These are phyloP conservation scores for Euphorbia corollata DNA, from an alignment of 441 rosid species.

Conservation along the genomic window DNA sequence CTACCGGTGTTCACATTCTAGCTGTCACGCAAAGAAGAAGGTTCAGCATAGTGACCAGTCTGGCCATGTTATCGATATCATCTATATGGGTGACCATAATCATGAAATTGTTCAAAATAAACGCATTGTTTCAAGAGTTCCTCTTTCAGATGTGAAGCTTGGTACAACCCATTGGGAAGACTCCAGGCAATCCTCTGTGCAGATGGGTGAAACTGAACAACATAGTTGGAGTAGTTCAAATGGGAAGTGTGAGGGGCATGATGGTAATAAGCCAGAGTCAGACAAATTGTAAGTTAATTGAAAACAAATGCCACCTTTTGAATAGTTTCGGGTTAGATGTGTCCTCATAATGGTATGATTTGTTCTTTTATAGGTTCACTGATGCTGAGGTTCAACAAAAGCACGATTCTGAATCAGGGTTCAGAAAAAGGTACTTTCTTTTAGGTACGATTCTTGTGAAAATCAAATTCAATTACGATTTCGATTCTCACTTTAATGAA, in stretches of 20 bases:
- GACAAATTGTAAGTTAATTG: conserved; percentile 16
- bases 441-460: conserved; percentile 1
- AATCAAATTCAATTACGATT: background rate
- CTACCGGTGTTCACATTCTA: conserved; percentile 20
- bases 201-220: conserved; percentile 19
- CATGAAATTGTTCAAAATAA: conserved; percentile 19
- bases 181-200: conserved; percentile 8
- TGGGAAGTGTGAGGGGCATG: conserved; percentile 15
- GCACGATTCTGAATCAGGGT: conserved; percentile 13
- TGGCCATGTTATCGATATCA: conserved; percentile 11
- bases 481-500: background rate
- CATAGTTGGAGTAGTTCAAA: conserved; percentile 21
- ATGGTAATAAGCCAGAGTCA: conserved; percentile 8
- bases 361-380: conserved; percentile 3
- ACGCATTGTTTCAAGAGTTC: conserved; percentile 11
- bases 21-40: conserved; percentile 26
- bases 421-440: conserved; percentile 10
- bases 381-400: conserved; percentile 15
- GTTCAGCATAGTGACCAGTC: conserved; percentile 21
- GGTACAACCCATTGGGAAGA: conserved; percentile 10
- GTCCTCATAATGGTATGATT: background rate
- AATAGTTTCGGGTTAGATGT: background rate
- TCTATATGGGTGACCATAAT: conserved; percentile 23
- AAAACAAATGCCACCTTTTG: background rate
- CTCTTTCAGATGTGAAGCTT: conserved; percentile 1